Conservation (phyloP, 768 basidiomycete species). For the Macrolepiota albuminosa region DNA sequence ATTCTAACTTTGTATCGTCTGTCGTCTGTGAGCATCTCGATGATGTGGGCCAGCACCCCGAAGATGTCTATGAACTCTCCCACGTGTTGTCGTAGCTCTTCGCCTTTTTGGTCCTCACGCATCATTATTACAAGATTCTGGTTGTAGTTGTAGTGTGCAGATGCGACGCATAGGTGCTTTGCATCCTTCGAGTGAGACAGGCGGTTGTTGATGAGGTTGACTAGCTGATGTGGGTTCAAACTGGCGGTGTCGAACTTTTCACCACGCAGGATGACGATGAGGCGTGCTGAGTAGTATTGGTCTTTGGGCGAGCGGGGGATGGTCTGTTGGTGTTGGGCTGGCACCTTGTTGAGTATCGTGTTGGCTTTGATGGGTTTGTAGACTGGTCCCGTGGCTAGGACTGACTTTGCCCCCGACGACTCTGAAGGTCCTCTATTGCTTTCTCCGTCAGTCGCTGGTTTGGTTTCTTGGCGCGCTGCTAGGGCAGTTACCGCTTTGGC, state of each 20-base stretch:
- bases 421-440: not conserved
- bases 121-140: no score
- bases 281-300: not conserved
- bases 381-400: not conserved
- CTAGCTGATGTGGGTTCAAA: not conserved
- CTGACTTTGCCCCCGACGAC: not conserved
- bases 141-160: no score
- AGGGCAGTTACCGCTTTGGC: no score
- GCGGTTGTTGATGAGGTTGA: not conserved
- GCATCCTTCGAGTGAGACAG: not conserved
- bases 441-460: not conserved
- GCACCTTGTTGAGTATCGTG: fast-evolving
- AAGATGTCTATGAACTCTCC: not conserved
- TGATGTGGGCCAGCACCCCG: not conserved
- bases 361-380: not conserved
- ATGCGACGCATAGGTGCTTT: not conserved
- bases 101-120: not conserved
- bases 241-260: not conserved
- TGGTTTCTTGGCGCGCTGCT: no score
- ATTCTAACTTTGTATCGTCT: not conserved
- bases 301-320: not conserved
- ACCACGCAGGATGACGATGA: not conserved
- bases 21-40: not conserved
- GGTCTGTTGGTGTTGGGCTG: not conserved
- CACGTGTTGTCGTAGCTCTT: not conserved